A percentile compares a stretch with the other conserved stretches of the same genome.
Conservation (phyloP, 2,329 filamentous ascomycete species). For the Cephalotrichum gorgonifer region DNA sequence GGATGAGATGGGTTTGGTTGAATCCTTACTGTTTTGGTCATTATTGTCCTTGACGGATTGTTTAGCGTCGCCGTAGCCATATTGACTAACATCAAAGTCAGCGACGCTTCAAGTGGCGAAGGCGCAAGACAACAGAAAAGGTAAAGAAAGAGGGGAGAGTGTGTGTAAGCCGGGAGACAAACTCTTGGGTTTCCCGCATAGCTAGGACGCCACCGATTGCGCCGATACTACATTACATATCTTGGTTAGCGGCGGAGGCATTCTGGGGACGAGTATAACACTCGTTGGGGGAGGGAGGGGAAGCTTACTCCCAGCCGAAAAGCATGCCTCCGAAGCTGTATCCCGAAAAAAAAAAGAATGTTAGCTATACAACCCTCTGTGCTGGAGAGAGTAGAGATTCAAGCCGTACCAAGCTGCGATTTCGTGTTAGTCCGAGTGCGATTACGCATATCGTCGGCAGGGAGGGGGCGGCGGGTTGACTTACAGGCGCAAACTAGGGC, state of each 20-base stretch:
- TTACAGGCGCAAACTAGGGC: constrained; percentile 46
- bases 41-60: constrained; percentile 35
- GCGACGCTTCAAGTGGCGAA: background rate
- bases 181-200: constrained; percentile 44
- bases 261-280: no score
- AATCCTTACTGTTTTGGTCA: constrained; percentile 38
- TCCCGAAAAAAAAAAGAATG: constrained; percentile 17
- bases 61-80: constrained; percentile 19
- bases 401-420: constrained; percentile 3
- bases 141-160: no score
- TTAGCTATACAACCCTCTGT: background rate
- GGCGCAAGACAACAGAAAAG: no score
- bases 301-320: constrained; percentile 29
- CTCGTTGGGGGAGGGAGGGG: background rate
- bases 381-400: background rate
- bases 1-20: background rate
- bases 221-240: constrained; percentile 42
- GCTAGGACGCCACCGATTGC: constrained; percentile 59
- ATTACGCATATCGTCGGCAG: background rate
- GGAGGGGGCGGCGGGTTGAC: no score
- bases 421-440: background rate
- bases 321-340: constrained; percentile 54
- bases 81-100: constrained; percentile 9
- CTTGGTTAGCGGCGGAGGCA: no score
- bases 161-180: background rate